These are phyloP conservation scores for Lenzites betulinus DNA, from an alignment of 768 basidiomycete species.

Conservation along the genomic window DNA sequence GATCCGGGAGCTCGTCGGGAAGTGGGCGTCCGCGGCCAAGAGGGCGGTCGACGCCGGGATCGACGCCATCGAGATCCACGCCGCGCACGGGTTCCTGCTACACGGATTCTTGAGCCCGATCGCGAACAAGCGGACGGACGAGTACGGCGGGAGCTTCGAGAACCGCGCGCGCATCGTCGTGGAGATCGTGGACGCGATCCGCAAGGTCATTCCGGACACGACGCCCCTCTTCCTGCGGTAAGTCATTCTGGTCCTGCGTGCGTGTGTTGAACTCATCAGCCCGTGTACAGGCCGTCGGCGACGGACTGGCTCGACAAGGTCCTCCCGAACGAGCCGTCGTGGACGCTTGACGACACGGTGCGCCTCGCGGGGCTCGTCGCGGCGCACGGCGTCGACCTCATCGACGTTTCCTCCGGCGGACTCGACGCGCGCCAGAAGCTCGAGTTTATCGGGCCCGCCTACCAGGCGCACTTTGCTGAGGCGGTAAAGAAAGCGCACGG, in stretches of 20 bases:
- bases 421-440: constrained; percentile 47
- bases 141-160: constrained; percentile 51
- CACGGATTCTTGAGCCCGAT: constrained; percentile 39
- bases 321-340: constrained; percentile 58
- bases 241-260: constrained; percentile 3
- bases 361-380: constrained; percentile 56
- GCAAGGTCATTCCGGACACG: constrained; percentile 54
- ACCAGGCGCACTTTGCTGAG: constrained; percentile 16
- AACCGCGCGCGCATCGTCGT: constrained; percentile 56
- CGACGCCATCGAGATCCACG: constrained; percentile 27
- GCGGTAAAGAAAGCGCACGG: constrained; percentile 45
- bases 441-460: constrained; percentile 34
- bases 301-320: constrained; percentile 71
- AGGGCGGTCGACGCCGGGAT: constrained; percentile 57
- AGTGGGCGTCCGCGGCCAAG: constrained; percentile 38
- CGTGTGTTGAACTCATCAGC: not conserved
- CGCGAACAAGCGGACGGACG: constrained; percentile 45
- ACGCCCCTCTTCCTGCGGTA: constrained; percentile 76
- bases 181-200: constrained; percentile 64
- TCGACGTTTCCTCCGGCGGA: constrained; percentile 74
- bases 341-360: constrained; percentile 70
- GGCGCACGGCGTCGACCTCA: constrained; percentile 70
- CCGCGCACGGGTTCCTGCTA: constrained; percentile 27
- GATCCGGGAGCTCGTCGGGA: constrained; percentile 27
- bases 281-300: constrained; percentile 54